Base-by-base conservation (phyloP, 139 green algal species). In the Microglena sp. region DNA sequence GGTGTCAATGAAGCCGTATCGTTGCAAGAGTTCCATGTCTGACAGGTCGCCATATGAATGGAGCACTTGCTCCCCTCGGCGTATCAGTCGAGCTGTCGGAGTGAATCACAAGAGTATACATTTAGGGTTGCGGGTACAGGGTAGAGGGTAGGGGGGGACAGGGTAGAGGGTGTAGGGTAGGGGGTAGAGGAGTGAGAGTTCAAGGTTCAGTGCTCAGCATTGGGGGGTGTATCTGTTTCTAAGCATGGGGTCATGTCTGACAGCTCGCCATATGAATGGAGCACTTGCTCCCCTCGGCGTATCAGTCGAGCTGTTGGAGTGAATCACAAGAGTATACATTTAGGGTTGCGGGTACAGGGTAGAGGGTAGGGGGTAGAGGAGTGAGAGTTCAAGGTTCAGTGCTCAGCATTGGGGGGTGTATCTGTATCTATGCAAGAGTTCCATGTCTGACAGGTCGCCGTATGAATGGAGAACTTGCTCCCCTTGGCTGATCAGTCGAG, bases 1-100 rank as follows among this genome's bases (percentile, higher is more conserved):
- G n/a, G n/a, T n/a, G 57, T 84, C 80, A 7, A 92, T 61, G 65
- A 92, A 92, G 40, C 86, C 83, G 64, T 90, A 92, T 7, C 77
- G 85, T 58, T 84, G 73, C 55, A 92, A 72, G 54, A 90, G 77
- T 70, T 88, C 70, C 5, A 76, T 74, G 64, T 90, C 80, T 26
- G 66, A 75, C 60, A 90, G 73, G 46, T 86, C 76, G 28, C 86
- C 86, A 67, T 90, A 92, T 6, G 73, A 83, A 67, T 86, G 75
- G 35, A 90, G 60, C 7, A 92, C 66, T 69, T 88, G 64, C 33
- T 79, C 68, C 1, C 82, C 85, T 8, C n/a, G n/a, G n/a, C n/a
- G 64, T 70, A 0, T 50, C 31, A 6, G 88, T 82, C 56, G 75
- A 71, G 6, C 73, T 62, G 43, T 82, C 83, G 85, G 76, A 21